Evolutionary conservation across 2,329 filamentous ascomycete genomes (phyloP).

Genomic region (Xylariaceae sp.): DNA sequence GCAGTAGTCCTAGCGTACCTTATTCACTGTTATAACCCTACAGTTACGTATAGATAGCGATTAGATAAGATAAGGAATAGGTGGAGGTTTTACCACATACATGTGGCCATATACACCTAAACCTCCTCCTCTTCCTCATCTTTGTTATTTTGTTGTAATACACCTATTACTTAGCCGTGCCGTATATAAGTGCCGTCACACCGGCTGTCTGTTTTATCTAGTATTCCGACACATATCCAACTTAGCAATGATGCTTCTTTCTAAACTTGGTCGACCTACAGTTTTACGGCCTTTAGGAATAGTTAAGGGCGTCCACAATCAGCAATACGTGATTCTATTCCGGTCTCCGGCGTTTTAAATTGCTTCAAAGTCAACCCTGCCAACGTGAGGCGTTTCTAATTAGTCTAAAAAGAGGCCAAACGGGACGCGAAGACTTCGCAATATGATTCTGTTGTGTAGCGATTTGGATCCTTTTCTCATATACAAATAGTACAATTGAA

Average conservation of each 20-base stretch:
- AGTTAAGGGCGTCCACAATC: constrained; percentile 4
- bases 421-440: constrained; percentile 19
- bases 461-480: neutral
- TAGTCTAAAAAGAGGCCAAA: constrained; percentile 3
- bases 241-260: neutral
- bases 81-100: too few species aligned
- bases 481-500: neutral
- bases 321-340: constrained; percentile 5
- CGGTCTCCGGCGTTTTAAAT: constrained; percentile 17
- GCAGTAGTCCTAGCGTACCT: too few species aligned
- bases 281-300: neutral
- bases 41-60: too few species aligned
- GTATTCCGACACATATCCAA: neutral
- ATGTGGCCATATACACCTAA: too few species aligned
- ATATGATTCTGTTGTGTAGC: constrained; percentile 8
- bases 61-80: too few species aligned
- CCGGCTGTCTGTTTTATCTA: neutral
- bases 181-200: too few species aligned
- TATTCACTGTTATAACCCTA: too few species aligned
- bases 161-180: too few species aligned
- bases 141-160: too few species aligned
- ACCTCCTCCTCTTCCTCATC: too few species aligned
- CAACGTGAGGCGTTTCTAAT: constrained; percentile 15
- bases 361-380: constrained; percentile 7
- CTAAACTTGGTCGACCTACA: neutral